Evolutionary conservation across 176 grass and related monocot species (phyloP).

Genomic region (Raddia guianensis): DNA sequence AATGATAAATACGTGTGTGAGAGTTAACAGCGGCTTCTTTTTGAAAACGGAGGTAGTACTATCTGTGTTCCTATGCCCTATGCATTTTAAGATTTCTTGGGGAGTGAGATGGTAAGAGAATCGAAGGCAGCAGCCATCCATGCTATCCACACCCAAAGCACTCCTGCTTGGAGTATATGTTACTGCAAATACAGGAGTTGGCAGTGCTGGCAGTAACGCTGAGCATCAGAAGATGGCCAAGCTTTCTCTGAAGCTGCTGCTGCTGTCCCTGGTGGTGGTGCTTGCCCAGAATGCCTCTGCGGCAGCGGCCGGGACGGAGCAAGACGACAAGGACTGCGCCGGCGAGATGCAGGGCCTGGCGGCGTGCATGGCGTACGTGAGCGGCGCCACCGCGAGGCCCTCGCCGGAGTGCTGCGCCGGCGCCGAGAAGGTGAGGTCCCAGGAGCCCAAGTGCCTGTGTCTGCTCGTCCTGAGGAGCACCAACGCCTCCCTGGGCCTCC

Average conservation of each 20-base stretch:
- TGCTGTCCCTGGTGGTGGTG: not conserved
- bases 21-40: no score
- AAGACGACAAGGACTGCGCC: constrained; percentile 38
- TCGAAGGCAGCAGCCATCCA: not conserved
- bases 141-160: not conserved
- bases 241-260: not conserved
- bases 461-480: constrained; percentile 43
- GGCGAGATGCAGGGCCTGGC: constrained; percentile 47
- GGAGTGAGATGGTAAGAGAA: not conserved
- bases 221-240: not conserved
- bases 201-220: not conserved
- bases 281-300: not conserved
- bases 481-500: constrained; percentile 33
- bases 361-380: constrained; percentile 43
- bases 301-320: not conserved
- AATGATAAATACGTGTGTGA: no score
- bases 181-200: not conserved
- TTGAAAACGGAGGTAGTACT: no score
- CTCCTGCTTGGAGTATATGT: not conserved
- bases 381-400: constrained; percentile 23
- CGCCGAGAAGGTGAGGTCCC: constrained; percentile 30
- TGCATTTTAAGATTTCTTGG: constrained; percentile 10
- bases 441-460: constrained; percentile 47
- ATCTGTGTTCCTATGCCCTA: not conserved
- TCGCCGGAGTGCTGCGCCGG: constrained; percentile 42